These are phyloP conservation scores for Sordaria brevicollis DNA, from an alignment of 495 filamentous ascomycete species.

Conservation along the genomic window DNA sequence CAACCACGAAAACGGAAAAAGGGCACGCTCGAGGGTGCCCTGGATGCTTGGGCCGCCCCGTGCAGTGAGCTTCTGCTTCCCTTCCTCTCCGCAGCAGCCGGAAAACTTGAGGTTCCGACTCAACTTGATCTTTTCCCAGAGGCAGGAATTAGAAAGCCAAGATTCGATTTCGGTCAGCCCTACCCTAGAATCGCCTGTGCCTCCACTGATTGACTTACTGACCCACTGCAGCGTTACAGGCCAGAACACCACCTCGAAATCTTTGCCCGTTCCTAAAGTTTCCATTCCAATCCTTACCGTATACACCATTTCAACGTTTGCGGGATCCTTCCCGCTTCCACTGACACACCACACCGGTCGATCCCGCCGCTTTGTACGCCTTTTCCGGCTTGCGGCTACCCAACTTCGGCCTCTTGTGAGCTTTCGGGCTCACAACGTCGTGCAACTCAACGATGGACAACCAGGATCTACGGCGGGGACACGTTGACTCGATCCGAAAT, in stretches of 20 bases:
- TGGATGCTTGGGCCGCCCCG: too few relatives aligned
- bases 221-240: neutral
- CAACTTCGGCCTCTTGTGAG: neutral
- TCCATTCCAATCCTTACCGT: neutral
- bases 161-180: neutral
- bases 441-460: constrained; percentile 18
- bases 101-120: neutral
- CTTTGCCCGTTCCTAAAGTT: neutral
- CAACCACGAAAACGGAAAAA: neutral
- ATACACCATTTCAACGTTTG: neutral
- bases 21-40: neutral
- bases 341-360: neutral
- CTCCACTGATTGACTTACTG: neutral
- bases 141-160: neutral
- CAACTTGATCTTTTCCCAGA: too few relatives aligned
- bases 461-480: constrained; percentile 4
- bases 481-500: constrained; percentile 15
- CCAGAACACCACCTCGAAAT: neutral
- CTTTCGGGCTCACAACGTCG: constrained; percentile 7
- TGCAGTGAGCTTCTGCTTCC: neutral
- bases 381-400: neutral
- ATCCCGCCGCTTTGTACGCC: neutral
- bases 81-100: neutral
- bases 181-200: neutral
- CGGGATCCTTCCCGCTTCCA: neutral